phyloP scores from a whole-genome alignment of 2,329 filamentous ascomycete genomes.

The Aspergillus brasiliensis region DNA sequence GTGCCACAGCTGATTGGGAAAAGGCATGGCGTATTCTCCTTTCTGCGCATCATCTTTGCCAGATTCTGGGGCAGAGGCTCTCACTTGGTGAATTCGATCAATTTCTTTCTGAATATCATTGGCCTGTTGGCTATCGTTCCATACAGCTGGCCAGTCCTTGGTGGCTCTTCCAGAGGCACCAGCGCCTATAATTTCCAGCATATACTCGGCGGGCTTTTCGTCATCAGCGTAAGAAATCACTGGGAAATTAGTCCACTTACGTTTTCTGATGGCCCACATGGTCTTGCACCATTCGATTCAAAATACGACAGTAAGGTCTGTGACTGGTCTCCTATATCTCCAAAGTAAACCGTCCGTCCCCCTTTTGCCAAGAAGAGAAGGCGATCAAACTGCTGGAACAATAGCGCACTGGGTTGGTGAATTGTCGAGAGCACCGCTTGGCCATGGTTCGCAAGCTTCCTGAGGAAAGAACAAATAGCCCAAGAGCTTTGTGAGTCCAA shows the following conservation, averaged over 20 bases:
- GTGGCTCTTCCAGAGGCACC: slow-evolving; percentile 68
- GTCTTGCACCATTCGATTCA: slow-evolving; percentile 60
- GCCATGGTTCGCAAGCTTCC: slow-evolving; percentile 82
- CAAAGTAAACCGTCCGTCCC: slow-evolving; percentile 68
- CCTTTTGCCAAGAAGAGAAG: slow-evolving; percentile 65
- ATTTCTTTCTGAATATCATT: slow-evolving; percentile 59
- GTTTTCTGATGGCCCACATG: slow-evolving; percentile 65
- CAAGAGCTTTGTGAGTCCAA: slow-evolving; percentile 87
- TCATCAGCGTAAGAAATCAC: slow-evolving; percentile 16
- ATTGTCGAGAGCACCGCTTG: slow-evolving; percentile 91
- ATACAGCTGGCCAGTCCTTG: slow-evolving; percentile 64
- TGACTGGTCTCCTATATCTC: slow-evolving; percentile 63
- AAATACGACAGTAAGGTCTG: slow-evolving; percentile 63
- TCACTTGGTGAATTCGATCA: slow-evolving; percentile 56
- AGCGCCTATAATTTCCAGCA: slow-evolving; percentile 60
- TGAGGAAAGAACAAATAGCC: slow-evolving; percentile 82
- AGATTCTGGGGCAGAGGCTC: slow-evolving; percentile 36
- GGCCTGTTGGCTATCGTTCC: slow-evolving; percentile 62
- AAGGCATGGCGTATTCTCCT: slow-evolving; percentile 77
- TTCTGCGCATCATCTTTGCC: slow-evolving; percentile 53
- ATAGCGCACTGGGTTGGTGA: slow-evolving; percentile 88
- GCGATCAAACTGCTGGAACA: slow-evolving; percentile 79
- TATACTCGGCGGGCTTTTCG: slow-evolving; percentile 67
- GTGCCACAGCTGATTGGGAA: slow-evolving; percentile 64
- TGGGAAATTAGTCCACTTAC: slow-evolving; percentile 18